Base-by-base conservation (phyloP, 768 basidiomycete species). In the Asterophora lycoperdoides region DNA sequence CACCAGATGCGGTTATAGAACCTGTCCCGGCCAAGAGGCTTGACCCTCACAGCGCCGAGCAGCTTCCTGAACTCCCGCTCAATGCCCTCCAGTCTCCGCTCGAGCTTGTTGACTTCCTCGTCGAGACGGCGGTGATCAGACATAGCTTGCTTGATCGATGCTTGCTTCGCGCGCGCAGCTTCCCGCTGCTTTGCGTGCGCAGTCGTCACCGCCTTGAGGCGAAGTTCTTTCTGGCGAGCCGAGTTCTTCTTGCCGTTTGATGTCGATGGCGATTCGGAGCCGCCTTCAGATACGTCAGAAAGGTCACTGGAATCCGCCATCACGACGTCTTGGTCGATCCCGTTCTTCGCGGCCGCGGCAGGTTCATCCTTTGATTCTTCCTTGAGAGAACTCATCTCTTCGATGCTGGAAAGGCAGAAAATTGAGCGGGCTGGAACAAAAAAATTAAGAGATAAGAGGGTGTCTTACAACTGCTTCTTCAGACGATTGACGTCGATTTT, bases 1-100 rank as follows among this genome's bases (percentile, higher is more conserved):
- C 95, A 99, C 95, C 95, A 99, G 51, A 96, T 75, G 28, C 90
- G 83, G 63, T 96, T 95, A 61, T 89, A 88, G 68, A 97, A 99
- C 45, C 96, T 78, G 63, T 99, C 96, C 54, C 80, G 78, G 11
- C 96, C 96, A 43, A 98, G 60, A 1, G 94, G 92, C 60, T 92
- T 88, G 17, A 90, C 84, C 45, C 96, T 79, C 41, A 93, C 79
- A 5, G 86, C 82, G 48, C 91, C 89, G 35, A 92, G 74, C 41
- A 91, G 76, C 64, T 93, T 87, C 55, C 96, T 77, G 71, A 98
- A 99, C 53, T 98, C 95, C 38, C 91, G 85, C 63, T 97, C 94
- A 53, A 95, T 89, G 41, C 77, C 79, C 58, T 93, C 90, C 15
- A 97, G 76, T 34, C 86, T 76, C 35, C 86, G 79, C 62, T 90